These are phyloP conservation scores for Chaetomium olivaceum DNA, from an alignment of 2,329 filamentous ascomycete species.

Conservation along the genomic window DNA sequence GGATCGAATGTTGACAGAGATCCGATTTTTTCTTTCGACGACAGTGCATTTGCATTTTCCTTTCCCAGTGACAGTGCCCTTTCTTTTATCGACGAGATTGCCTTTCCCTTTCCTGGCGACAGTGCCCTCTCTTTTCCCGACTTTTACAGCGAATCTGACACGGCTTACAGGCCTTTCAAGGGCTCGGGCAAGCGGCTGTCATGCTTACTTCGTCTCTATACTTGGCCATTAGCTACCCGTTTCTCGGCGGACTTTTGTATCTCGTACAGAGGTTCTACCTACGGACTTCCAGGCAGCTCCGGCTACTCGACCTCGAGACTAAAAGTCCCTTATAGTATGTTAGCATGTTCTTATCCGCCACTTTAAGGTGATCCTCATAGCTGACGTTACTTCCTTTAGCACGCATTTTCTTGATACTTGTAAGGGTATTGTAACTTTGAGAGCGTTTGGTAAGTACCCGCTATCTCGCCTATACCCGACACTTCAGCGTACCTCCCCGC, in stretches of 20 bases:
- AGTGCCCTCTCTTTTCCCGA: too few relatives aligned
- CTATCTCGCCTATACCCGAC: constrained; percentile 17
- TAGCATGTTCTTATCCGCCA: too few relatives aligned
- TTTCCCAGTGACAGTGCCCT: too few relatives aligned
- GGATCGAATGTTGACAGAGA: too few relatives aligned
- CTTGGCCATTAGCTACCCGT: constrained; percentile 48
- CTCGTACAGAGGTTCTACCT: constrained; percentile 59
- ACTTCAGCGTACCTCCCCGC: too few relatives aligned
- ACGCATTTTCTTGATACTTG: constrained; percentile 58
- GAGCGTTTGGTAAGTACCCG: constrained; percentile 61
- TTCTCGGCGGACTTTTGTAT: constrained; percentile 49
- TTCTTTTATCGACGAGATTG: too few relatives aligned
- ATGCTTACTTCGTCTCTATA: constrained; percentile 36
- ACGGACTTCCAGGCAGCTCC: constrained; percentile 59
- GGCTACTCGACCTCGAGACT: constrained; percentile 61
- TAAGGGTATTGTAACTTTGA: constrained; percentile 55
- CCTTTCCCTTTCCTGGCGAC: too few relatives aligned
- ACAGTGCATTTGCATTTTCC: too few relatives aligned
- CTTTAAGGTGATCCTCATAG: too few relatives aligned
- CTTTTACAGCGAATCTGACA: too few relatives aligned
- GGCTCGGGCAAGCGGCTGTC: constrained; percentile 35
- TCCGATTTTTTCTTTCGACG: too few relatives aligned
- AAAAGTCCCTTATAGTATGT: constrained; percentile 58
- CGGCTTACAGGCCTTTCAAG: constrained; percentile 28
- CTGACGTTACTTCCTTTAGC: constrained; percentile 28